Evolutionary conservation across 1,139 yeast genomes (phyloP).

Genomic region (Komagataea norvegica): DNA sequence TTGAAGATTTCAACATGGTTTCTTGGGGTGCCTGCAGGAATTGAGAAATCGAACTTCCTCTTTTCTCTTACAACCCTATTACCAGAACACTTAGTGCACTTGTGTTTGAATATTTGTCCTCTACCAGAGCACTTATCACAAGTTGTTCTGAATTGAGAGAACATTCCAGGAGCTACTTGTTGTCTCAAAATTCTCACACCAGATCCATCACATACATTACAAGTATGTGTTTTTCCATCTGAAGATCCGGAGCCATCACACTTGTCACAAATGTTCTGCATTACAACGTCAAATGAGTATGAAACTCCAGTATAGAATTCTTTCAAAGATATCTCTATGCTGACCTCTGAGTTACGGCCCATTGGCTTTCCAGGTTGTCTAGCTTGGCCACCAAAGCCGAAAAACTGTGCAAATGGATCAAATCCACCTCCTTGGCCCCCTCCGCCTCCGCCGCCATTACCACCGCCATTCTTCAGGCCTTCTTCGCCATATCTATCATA

Average conservation of each 20-base stretch:
- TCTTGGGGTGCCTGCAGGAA: constrained; percentile 69
- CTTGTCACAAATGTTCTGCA: constrained; percentile 68
- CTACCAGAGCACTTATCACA: constrained; percentile 81
- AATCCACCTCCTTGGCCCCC: constrained; percentile 36
- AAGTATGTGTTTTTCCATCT: constrained; percentile 63
- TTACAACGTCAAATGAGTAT: constrained; percentile 55
- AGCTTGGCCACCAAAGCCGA: constrained; percentile 50
- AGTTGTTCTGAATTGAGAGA: constrained; percentile 73
- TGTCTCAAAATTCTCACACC: constrained; percentile 66
- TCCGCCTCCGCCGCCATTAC: constrained; percentile 33
- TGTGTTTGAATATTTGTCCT: constrained; percentile 60
- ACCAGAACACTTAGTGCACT: constrained; percentile 71
- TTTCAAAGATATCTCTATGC: constrained; percentile 49
- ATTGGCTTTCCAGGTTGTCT: constrained; percentile 43
- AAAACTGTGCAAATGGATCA: constrained; percentile 71
- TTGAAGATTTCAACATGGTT: constrained; percentile 52
- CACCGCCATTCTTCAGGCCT: constrained; percentile 52
- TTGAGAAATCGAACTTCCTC: constrained; percentile 55
- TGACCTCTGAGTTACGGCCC: constrained; percentile 63
- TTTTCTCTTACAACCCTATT: constrained; percentile 51
- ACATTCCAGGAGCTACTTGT: constrained; percentile 87
- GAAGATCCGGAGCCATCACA: constrained; percentile 85
- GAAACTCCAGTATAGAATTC: constrained; percentile 70
- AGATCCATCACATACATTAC: constrained; percentile 67
- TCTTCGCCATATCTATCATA: constrained; percentile 86